Evolutionary conservation across 306 rosid genomes (phyloP), one percentile per base, ranked within the genome.

Genomic region (Biancaea sappan): DNA sequence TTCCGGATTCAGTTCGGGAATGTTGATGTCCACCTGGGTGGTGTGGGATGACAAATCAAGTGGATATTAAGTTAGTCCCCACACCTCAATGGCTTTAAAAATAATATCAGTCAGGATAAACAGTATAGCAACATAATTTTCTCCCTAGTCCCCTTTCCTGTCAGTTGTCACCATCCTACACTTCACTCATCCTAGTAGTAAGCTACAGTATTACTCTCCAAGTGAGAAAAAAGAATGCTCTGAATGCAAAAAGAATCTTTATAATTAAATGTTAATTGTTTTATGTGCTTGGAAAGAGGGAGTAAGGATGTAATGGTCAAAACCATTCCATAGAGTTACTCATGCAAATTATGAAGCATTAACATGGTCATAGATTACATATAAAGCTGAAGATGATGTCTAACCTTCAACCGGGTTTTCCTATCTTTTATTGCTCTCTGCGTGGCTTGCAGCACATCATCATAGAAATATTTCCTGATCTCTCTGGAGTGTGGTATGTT

Each of bases 401-500:
- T 32, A 78, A 94, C 98, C 97, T 83, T 91, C 73, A 94, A 48
- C 34, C 95, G 83, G 63, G 85, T 85, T 87, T 85, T 82, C 71
- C 97, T 96, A 76, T 83, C 96, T 50, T 44, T 73, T 73, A 91
- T 61, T 52, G 97, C 90, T 67, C 91, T 87, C 71, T 84, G 77
- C 66, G 96, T 94, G 77, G 95, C 96, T 83, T 71, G 87, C 69
- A 90, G 82, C 80, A 91, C 97, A 68, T 94, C 98, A 35, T 81
- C 79, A 31, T 94, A 94, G 83, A 94, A 94, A 80, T 94, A 94
- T 79, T 86, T 80, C 75, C 98, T 84, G 69, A 91, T 91, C 72
- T 91, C 98, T 83, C 93, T 86, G 12, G 98, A 94, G 77, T 94
- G 98, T 35, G 97, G 96, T 82, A 91, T 90, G 81, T 94, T 94